Evolutionary conservation across 495 filamentous ascomycete genomes (phyloP).

Genomic region (Neurospora sp.): DNA sequence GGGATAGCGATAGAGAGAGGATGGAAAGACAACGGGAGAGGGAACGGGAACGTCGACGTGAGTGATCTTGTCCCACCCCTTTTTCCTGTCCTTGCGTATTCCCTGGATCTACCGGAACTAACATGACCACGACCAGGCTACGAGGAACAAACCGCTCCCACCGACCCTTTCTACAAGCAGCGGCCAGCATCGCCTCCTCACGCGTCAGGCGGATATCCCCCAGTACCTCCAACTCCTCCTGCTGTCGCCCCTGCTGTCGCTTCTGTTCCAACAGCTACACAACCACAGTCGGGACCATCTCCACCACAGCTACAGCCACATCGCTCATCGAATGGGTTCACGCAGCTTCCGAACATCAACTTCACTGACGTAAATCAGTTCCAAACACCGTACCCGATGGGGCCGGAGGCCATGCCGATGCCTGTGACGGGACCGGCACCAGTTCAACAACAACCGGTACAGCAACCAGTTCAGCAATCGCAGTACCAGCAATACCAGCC

Average conservation of each 20-base stretch:
- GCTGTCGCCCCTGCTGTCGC: constrained; percentile 3
- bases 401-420: background rate
- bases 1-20: constrained; percentile 6
- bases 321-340: constrained; percentile 20
- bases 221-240: constrained; percentile 25
- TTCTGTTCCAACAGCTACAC: background rate
- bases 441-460: background rate
- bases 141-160: constrained; percentile 26
- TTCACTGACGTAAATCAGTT: constrained; percentile 23
- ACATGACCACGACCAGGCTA: constrained; percentile 16
- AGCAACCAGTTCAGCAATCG: background rate
- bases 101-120: too few relatives aligned
- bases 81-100: too few relatives aligned
- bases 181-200: constrained; percentile 38
- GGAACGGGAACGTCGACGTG: constrained; percentile 31
- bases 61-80: background rate
- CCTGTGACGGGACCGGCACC: background rate
- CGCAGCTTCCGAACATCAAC: constrained; percentile 28
- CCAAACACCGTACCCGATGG: background rate
- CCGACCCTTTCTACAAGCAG: constrained; percentile 26
- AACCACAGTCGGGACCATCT: background rate
- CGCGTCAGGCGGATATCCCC: constrained; percentile 41
- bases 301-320: background rate
- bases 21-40: constrained; percentile 20
- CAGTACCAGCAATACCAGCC: background rate